Conservation (phyloP, 352 stramenopile genomes). For the Phytophthora tubulina region DNA sequence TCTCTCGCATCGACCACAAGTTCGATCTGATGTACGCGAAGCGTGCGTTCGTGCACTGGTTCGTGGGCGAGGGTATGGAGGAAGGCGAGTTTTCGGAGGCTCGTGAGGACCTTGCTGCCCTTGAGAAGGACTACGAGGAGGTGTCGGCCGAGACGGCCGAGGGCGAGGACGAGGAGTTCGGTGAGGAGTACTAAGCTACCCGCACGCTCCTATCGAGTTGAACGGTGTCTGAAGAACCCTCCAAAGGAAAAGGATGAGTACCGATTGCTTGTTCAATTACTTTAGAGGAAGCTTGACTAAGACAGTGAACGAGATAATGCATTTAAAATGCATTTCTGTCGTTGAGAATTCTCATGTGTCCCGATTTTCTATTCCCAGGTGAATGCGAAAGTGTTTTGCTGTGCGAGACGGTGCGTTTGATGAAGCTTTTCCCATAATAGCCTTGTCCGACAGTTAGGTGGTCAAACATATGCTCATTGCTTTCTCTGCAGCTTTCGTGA, state of each 20-base stretch:
- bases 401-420: conserved; percentile 28
- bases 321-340: background rate
- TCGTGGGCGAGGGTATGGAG: too few relatives aligned
- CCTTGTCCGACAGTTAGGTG: conserved; percentile 16
- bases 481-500: conserved; percentile 14
- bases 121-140: conserved; percentile 95
- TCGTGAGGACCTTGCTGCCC: too few relatives aligned
- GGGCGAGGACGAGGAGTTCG: conserved; percentile 95
- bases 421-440: conserved; percentile 41
- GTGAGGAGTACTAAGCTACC: conserved; percentile 87
- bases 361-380: conserved; percentile 17
- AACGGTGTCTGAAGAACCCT: background rate
- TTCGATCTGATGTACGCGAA: too few relatives aligned
- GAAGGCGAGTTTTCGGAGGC: too few relatives aligned
- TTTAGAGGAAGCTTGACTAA: too few relatives aligned
- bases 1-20: too few relatives aligned
- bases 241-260: background rate
- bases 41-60: too few relatives aligned
- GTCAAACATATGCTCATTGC: conserved; percentile 30
- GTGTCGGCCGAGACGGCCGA: conserved; percentile 98
- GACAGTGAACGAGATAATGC: background rate
- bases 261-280: background rate
- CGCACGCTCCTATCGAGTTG: background rate
- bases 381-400: conserved; percentile 19
- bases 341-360: background rate